phyloP scores from a whole-genome alignment of 2,329 filamentous ascomycete species.

The Phyllosticta citrichinensis region DNA sequence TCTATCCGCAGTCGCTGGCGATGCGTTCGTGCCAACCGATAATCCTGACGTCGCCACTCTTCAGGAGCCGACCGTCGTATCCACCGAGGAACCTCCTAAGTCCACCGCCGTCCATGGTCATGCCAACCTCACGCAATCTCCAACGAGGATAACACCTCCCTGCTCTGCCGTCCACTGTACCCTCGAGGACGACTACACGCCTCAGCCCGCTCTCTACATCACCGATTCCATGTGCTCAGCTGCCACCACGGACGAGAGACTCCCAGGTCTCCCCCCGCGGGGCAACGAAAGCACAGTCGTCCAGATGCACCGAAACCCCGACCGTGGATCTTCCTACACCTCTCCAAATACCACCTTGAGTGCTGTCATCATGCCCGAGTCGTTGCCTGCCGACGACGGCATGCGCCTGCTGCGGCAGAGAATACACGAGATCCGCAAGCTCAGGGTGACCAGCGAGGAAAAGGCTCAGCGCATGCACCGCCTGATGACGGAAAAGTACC shows the following conservation, averaged over 20 bases:
- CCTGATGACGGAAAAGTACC: constrained; percentile 41
- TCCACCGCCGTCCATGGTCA: constrained; percentile 8
- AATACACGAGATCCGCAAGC: constrained; percentile 37
- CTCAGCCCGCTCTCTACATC: constrained; percentile 21
- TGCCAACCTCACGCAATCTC: constrained; percentile 15
- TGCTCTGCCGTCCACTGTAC: constrained; percentile 12
- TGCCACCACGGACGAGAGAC: constrained; percentile 11
- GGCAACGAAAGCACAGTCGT: background rate
- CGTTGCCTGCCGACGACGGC: constrained; percentile 40
- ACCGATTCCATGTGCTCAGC: constrained; percentile 19
- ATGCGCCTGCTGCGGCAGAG: constrained; percentile 37
- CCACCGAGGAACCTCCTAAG: constrained; percentile 9
- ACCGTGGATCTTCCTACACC: constrained; percentile 2
- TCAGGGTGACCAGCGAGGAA: constrained; percentile 36
- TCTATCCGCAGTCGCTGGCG: background rate
- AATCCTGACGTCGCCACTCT: constrained; percentile 10
- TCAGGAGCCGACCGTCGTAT: constrained; percentile 1
- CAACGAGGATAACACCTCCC: constrained; percentile 14
- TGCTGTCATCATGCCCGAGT: constrained; percentile 14
- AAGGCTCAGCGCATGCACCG: constrained; percentile 40
- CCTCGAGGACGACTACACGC: constrained; percentile 15
- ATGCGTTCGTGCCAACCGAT: constrained; percentile 4
- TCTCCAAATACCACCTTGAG: background rate
- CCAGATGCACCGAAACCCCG: constrained; percentile 2
- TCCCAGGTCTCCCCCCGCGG: background rate